Percentiles rank a stretch among this genome's conserved stretches.
Evolutionary conservation across 1,284 basidiomycete species (phyloP).

Genomic region (Irpex lacteus): DNA sequence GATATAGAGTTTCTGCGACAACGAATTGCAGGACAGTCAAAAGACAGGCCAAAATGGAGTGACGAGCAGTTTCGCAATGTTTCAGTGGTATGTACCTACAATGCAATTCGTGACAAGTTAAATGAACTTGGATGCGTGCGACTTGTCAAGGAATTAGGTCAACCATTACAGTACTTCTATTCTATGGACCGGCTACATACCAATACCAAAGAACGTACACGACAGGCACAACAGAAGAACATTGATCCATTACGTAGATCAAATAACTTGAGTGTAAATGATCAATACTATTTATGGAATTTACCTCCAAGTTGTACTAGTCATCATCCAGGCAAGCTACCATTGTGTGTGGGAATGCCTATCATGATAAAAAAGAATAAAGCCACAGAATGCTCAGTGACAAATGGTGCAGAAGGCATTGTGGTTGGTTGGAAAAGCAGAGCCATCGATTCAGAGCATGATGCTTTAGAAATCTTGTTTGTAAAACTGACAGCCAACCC

Average conservation of each 20-base stretch:
- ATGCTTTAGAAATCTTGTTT: conserved; percentile 27
- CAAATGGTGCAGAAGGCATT: conserved; percentile 37
- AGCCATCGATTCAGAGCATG: conserved; percentile 13
- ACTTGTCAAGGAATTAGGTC: no score
- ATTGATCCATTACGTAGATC: conserved; percentile 1
- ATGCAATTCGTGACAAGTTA: no score
- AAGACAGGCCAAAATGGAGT: conserved; percentile 9
- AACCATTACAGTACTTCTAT: no score
- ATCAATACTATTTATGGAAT: conserved; percentile 30
- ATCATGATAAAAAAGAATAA: conserved; percentile 35
- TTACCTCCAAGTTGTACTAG: conserved; percentile 18
- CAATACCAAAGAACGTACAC: no score
- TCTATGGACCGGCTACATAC: no score
- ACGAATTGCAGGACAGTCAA: conserved; percentile 13
- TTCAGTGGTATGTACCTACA: conserved; percentile 31
- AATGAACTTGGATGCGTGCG: no score
- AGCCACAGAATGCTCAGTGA: conserved; percentile 36
- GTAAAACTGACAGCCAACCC: no score
- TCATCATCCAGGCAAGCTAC: conserved; percentile 28
- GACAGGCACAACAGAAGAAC: no score
- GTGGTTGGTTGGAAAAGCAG: conserved; percentile 31
- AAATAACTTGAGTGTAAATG: conserved; percentile 6
- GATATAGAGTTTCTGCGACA: conserved; percentile 30
- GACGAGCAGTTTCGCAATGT: conserved; percentile 25
- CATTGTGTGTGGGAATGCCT: conserved; percentile 37